Evolutionary conservation across 148 eudicot genomes (phyloP).

Genomic region (Euryodendron excelsum): DNA sequence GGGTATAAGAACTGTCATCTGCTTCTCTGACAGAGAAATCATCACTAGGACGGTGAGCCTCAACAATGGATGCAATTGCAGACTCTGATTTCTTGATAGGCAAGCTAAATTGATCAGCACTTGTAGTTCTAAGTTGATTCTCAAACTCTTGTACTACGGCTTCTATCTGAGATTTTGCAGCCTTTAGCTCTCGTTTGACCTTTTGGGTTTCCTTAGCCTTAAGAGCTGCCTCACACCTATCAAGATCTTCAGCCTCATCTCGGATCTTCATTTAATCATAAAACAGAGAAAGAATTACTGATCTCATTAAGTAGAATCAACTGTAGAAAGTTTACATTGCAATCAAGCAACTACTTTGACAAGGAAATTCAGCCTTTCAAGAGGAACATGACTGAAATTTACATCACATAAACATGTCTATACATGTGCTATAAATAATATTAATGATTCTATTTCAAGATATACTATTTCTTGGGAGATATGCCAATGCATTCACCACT

Average conservation of each 20-base stretch:
- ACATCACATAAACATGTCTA: background rate
- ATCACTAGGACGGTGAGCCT: slow-evolving; percentile 43
- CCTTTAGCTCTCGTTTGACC: slow-evolving; percentile 44
- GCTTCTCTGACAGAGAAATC: slow-evolving; percentile 30
- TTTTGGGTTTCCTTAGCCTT: slow-evolving; percentile 64
- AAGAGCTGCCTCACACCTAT: slow-evolving; percentile 65
- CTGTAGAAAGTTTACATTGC: background rate
- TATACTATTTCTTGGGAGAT: background rate
- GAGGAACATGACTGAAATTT: background rate
- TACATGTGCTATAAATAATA: background rate
- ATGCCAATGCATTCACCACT: background rate
- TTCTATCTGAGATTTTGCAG: slow-evolving; percentile 58
- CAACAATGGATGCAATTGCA: slow-evolving; percentile 58
- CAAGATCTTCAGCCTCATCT: slow-evolving; percentile 71
- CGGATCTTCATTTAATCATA: slow-evolving; percentile 49
- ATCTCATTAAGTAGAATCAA: slow-evolving; percentile 6
- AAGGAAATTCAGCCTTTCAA: background rate
- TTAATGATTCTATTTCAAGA: background rate
- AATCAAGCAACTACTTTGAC: slow-evolving; percentile 9
- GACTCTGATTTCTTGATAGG: slow-evolving; percentile 72
- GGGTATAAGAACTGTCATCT: slow-evolving; percentile 37
- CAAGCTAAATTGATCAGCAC: slow-evolving; percentile 42
- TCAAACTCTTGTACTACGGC: slow-evolving; percentile 55
- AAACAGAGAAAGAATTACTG: background rate
- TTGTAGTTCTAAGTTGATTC: slow-evolving; percentile 40